Base-by-base conservation (phyloP, 176 grass and related monocot species). In the Dendrocalamus sinicus region DNA sequence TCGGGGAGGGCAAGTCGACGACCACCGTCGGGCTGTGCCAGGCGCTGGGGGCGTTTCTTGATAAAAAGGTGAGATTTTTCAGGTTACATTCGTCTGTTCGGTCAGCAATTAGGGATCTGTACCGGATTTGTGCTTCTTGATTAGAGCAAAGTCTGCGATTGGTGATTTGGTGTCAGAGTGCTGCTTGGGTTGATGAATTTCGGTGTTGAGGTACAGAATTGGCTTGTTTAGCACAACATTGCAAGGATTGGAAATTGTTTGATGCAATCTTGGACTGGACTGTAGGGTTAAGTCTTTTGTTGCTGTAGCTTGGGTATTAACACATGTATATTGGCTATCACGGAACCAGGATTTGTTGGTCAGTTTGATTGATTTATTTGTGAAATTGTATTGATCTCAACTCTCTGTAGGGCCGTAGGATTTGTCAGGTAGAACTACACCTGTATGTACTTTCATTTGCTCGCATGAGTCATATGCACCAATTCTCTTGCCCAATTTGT, bases 21-120 rank as follows among this genome's bases (percentile, higher is more conserved):
- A 96, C 96, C 55, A 96, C 96, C 12, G 93, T 99, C 22, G 92
- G 93, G 5, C 84, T 99, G 28, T 99, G 96, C 88, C 96, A 99
- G 79, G 93, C 93, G 26, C 82, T 99, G 41, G 93, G 96, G 19
- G 93, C 92, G 15, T 99, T 99, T 80, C 93, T 99, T 68, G 96
- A 96, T 78, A 96, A 96, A 53, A 99, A 99, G 90, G 96, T 96
- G 37, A 80, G 24, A 8, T 45, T 40, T 69, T 50, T 63, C 2
- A 30, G 35, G 8, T 12, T 65, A 24, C 44, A 74, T 91, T 87
- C n/a, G 2, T 39, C 41, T 81, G 23, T 12, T 28, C 16, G 3
- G 20, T 81, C 7, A 26, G 16, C 22, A 20, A 48, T 28, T 5
- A 26, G 15, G 20, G 22, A 40, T 58, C 52, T 70, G 22, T 22